Conservation (phyloP, 2,329 filamentous ascomycete species). For the Tolypocladium inflatum region DNA sequence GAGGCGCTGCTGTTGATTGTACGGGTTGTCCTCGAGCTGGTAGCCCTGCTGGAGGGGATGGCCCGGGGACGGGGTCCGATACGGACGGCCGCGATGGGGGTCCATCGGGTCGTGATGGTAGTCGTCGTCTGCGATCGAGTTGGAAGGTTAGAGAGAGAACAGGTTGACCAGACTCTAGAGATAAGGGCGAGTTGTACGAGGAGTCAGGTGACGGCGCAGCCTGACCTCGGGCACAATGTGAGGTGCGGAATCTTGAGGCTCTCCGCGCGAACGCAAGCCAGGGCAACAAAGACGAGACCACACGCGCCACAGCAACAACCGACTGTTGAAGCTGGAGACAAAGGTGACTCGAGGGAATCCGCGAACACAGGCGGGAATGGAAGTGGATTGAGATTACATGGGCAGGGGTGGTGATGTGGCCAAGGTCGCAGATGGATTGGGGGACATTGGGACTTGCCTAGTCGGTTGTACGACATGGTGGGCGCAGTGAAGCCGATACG, state of each 20-base stretch:
- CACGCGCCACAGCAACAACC: neutral
- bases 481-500: neutral
- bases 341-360: neutral
- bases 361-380: neutral
- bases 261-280: neutral
- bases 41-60: conserved; percentile 67
- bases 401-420: conserved; percentile 1
- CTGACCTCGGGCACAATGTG: neutral
- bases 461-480: conserved; percentile 64
- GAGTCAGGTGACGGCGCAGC: neutral
- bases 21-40: conserved; percentile 72
- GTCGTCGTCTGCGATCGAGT: conserved; percentile 38
- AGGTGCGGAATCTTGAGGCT: neutral
- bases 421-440: neutral
- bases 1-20: conserved; percentile 42
- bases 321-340: neutral
- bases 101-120: conserved; percentile 54
- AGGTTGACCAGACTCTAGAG: neutral
- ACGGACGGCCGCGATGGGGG: conserved; percentile 30
- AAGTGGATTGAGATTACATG: conserved; percentile 4
- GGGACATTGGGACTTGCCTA: conserved; percentile 47
- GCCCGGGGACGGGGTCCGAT: conserved; percentile 67
- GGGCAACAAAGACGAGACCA: neutral
- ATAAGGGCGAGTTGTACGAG: neutral
- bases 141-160: conserved; percentile 11